Evolutionary conservation across 129 eudicot genomes (phyloP).

Genomic region (Saussurea involucrata): DNA sequence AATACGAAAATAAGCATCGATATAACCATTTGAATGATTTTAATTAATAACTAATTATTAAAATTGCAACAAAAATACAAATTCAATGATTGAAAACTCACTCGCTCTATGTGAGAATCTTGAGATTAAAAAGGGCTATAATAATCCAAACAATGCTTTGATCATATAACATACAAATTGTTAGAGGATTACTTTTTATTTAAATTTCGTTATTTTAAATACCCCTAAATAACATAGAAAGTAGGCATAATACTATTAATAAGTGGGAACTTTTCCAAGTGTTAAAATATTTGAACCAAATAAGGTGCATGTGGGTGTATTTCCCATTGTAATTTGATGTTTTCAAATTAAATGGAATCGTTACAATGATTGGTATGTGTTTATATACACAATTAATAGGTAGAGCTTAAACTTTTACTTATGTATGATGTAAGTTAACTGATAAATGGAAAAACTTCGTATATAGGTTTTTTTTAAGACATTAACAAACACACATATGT

Average conservation of each 20-base stretch:
- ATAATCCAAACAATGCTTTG: not conserved
- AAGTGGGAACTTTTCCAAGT: not conserved
- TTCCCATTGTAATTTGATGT: not conserved
- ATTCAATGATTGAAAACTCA: not conserved
- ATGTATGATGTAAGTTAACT: not conserved
- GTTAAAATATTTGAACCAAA: not conserved
- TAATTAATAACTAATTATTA: not conserved
- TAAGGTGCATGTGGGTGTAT: slow-evolving; percentile 10
- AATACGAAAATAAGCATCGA: not conserved
- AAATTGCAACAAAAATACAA: not conserved
- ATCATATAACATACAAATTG: not conserved
- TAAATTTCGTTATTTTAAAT: not conserved
- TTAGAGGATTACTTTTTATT: not conserved
- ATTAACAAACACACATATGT: not conserved
- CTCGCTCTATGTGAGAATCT: not conserved
- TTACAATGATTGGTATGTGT: not conserved
- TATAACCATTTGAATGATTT: not conserved
- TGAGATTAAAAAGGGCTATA: not conserved
- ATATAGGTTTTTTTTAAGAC: too few relatives aligned
- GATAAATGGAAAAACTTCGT: not conserved
- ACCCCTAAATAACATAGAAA: not conserved
- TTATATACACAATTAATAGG: not conserved
- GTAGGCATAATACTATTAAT: not conserved
- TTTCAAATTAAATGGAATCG: not conserved
- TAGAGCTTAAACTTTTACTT: not conserved